Evolutionary conservation across 2,329 filamentous ascomycete genomes (phyloP), one percentile per base, ranked within the genome.

Genomic region (Trichophyton equinum): DNA sequence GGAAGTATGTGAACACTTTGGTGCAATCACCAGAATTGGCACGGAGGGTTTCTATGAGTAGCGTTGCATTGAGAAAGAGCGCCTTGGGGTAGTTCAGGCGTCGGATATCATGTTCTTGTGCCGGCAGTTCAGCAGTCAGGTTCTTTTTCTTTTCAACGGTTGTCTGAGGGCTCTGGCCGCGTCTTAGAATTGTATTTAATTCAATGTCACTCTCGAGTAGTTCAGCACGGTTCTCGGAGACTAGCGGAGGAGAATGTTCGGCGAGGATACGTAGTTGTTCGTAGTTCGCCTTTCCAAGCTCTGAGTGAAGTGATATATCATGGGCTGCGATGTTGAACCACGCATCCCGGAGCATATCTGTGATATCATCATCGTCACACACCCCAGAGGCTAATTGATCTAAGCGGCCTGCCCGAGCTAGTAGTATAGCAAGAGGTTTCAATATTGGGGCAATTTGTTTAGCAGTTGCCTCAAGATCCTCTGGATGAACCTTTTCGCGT

Each of bases 291-390:
- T 85, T 86, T 18, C 86, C 88, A 60, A 88, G 82, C 15, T 85
- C 82, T 0, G 90, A 92, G 15, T 82, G 82, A 9, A 87, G 80
- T 8, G 85, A 86, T 71, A 97, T 95, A 3, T 91, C 94, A 72
- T 99, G 94, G 0, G 96, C 88, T 22, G 91, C 89, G 64, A 97
- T 90, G 69, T 99, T 99, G 76, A 96, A 97, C 94, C 94, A 99
- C 4, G 90, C 89, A 78, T 99, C 91, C 59, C 92, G 85, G 66
- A 94, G 82, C 61, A 95, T 76, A 63, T 88, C 82, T 6, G 84
- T 83, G 62, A 92, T 85, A 58, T 91, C 87, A 59, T 87, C 82
- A 61, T 72, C 60, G 75, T 75, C 61, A 64, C 65, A 59, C 64
- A 69, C 61, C 70, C 74, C 60, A n/a, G 62, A 60, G 22, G 72